Percentiles rank a stretch among this genome's conserved stretches.
Evolutionary conservation across 2,329 filamentous ascomycete genomes (phyloP).

Genomic region (Colletotrichum theobromicola): DNA sequence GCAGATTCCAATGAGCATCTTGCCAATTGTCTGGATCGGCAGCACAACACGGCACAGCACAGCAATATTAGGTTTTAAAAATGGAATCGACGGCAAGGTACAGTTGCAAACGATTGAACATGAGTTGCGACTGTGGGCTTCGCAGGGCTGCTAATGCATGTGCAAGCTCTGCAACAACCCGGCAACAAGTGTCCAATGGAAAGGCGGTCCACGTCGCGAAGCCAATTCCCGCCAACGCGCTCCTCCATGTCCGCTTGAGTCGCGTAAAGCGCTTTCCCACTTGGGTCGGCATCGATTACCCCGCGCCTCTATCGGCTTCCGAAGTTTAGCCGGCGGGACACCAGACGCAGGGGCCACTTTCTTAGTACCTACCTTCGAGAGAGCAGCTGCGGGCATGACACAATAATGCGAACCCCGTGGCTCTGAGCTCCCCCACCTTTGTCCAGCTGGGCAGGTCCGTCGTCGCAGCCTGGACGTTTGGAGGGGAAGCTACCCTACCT

Average conservation of each 20-base stretch:
- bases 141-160: not conserved
- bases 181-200: slow-evolving; percentile 5
- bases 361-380: not conserved
- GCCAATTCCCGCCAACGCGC: not conserved
- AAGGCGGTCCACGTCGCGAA: not conserved
- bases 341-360: not conserved
- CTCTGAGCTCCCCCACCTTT: not conserved
- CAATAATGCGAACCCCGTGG: not conserved
- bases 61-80: not conserved
- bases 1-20: slow-evolving; percentile 80
- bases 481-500: not conserved
- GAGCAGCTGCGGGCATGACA: not conserved
- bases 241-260: not conserved
- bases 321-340: slow-evolving; percentile 17
- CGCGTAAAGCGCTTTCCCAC: slow-evolving; percentile 11
- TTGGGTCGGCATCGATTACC: not conserved
- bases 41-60: no score
- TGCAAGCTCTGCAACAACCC: slow-evolving; percentile 1
- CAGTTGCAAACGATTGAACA: not conserved
- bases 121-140: not conserved
- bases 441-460: not conserved
- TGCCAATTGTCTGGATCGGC: slow-evolving; percentile 15
- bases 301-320: not conserved
- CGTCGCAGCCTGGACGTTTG: not conserved
- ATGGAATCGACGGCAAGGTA: not conserved